phyloP scores from a whole-genome alignment of 1,284 basidiomycete species.

The Wallemia ichthyophaga region DNA sequence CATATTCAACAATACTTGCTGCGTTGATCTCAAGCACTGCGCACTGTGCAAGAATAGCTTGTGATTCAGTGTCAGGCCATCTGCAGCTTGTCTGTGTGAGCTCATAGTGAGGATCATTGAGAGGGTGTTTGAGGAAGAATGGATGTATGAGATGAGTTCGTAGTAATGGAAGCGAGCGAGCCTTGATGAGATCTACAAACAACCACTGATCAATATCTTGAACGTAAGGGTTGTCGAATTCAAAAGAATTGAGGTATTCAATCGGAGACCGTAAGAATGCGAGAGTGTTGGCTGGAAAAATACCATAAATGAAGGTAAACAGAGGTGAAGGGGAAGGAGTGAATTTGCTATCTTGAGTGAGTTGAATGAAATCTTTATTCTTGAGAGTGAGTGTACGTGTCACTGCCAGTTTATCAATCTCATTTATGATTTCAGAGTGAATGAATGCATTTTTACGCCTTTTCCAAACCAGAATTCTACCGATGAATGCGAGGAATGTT shows the following conservation, averaged over 20 bases:
- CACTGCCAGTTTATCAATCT: not conserved
- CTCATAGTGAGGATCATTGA: not conserved
- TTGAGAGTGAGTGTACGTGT: not conserved
- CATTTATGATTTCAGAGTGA: not conserved
- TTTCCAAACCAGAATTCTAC: not conserved
- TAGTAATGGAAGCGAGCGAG: not conserved
- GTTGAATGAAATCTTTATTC: not conserved
- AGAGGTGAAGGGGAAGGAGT: not conserved
- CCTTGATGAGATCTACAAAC: not conserved
- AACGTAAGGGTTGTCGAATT: not conserved
- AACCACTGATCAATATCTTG: not conserved
- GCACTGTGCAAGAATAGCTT: not conserved
- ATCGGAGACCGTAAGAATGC: not conserved
- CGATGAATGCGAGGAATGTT: not conserved
- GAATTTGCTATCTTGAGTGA: not conserved
- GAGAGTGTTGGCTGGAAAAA: not conserved
- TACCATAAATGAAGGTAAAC: constrained; percentile 1
- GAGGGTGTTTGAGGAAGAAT: not conserved
- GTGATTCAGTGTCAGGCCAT: not conserved
- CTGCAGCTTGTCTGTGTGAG: not conserved
- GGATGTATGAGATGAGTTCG: not conserved
- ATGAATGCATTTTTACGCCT: not conserved
- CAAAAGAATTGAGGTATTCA: not conserved
- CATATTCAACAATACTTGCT: not conserved
- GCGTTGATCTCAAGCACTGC: not conserved